Evolutionary conservation across 768 basidiomycete species (phyloP), one percentile per base, ranked within the genome.

Genomic region (Hygrophoropsis aurantiaca): DNA sequence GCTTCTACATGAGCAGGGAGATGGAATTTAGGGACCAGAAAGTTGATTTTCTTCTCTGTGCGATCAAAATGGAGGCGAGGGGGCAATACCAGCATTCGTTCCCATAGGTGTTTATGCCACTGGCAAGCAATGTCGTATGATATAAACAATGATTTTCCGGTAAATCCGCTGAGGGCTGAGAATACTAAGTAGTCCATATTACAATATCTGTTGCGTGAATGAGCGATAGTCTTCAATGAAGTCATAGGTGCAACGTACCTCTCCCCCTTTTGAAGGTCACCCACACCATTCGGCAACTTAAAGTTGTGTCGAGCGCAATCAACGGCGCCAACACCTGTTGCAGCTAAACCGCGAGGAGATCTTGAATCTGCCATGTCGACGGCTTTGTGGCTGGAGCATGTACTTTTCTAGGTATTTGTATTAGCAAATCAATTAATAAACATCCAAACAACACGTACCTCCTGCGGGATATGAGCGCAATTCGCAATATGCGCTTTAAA

Each of bases 121-220:
- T 58, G 57, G 19, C 52, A 60, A 0, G 34, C 39, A 10, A 60
- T 56, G 37, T 58, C 46, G 16, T 60, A 58, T 1, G 54, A 54
- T 1, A 59, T 25, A 3, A 23, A 21, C 9, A 61, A 11, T 1
- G 44, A 2, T 1, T 32, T 16, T 2, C 44, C 11, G 26, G 50
- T 43, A 5, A 40, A 40, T 3, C 51, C 15, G 0, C 16, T n/a
- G 1, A 42, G 24, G 7, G 41, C 30, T 16, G 41, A 42, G 41
- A 42, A 42, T 11, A 42, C 19, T 1, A 42, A 30, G 11, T 42
- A 42, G 41, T 42, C 41, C 25, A 42, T 42, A 5, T 42, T 42
- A 11, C 13, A 13, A 16, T 42, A 42, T 25, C 40, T 42, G n/a
- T 46, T 18, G n/a, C 15, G 20, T 10, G 27, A 21, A 16, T 45